These are phyloP conservation scores for Purshia tridentata DNA, from an alignment of 306 rosid genomes.

Conservation along the genomic window DNA sequence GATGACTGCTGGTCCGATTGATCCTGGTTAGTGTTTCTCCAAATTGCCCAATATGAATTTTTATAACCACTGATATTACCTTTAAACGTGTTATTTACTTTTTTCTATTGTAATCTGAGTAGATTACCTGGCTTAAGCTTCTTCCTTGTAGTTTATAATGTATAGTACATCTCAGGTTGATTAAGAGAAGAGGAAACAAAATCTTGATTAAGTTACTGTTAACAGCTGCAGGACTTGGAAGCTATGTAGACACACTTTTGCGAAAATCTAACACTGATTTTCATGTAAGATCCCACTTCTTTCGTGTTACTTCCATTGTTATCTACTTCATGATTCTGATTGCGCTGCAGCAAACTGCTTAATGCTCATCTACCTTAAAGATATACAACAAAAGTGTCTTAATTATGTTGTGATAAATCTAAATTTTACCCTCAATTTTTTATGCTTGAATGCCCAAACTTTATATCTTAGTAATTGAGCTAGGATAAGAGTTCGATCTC, in stretches of 20 bases:
- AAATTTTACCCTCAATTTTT: not conserved
- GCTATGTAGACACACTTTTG: slow-evolving; percentile 64
- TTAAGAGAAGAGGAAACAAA: slow-evolving; percentile 28
- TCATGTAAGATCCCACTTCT: slow-evolving; percentile 52
- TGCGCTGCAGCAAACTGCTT: not conserved
- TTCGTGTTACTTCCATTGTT: slow-evolving; percentile 15
- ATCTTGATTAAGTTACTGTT: slow-evolving; percentile 36
- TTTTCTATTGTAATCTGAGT: slow-evolving; percentile 7
- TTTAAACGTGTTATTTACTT: not conserved
- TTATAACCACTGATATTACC: not conserved
- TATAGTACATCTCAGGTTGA: not conserved
- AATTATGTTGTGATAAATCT: not conserved
- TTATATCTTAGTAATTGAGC: not conserved
- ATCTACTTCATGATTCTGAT: not conserved
- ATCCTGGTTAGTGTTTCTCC: slow-evolving; percentile 62
- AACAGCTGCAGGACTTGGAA: slow-evolving; percentile 76
- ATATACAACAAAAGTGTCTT: not conserved
- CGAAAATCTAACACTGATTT: slow-evolving; percentile 81
- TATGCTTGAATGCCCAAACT: not conserved
- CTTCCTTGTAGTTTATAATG: not conserved
- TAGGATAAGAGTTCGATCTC: not conserved
- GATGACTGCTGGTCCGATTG: slow-evolving; percentile 65
- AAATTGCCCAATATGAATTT: not conserved
- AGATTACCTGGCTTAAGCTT: not conserved
- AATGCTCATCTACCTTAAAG: not conserved